These are phyloP conservation scores for Huntiella abstrusa DNA, from an alignment of 2,329 filamentous ascomycete genomes.

Conservation along the genomic window DNA sequence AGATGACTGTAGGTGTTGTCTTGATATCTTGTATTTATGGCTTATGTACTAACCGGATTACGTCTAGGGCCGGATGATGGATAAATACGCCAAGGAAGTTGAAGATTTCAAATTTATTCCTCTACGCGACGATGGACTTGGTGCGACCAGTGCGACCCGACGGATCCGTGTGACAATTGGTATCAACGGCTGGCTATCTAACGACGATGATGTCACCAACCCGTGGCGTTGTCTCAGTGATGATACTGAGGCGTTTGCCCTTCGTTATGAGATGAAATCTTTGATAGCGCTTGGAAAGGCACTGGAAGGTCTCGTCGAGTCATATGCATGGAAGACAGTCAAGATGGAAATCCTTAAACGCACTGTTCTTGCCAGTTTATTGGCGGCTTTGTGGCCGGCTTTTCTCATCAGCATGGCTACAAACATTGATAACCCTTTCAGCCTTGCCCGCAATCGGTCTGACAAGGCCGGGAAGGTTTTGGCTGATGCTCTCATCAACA, in stretches of 20 bases:
- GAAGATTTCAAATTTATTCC: constrained; percentile 68
- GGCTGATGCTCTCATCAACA: constrained; percentile 66
- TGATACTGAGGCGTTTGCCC: constrained; percentile 62
- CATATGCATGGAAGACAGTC: constrained; percentile 55
- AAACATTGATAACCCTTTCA: constrained; percentile 67
- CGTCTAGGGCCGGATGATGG: constrained; percentile 55
- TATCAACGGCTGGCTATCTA: constrained; percentile 69
- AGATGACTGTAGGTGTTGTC: constrained; percentile 33
- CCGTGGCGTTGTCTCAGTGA: constrained; percentile 62
- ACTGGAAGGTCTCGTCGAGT: constrained; percentile 51
- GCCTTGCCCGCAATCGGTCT: constrained; percentile 53
- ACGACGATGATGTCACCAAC: constrained; percentile 53
- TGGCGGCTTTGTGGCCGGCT: constrained; percentile 52
- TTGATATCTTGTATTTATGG: neutral
- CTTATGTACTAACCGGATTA: neutral
- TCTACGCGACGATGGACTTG: constrained; percentile 24
- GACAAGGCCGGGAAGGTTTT: constrained; percentile 66
- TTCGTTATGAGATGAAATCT: constrained; percentile 66
- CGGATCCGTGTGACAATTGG: constrained; percentile 67
- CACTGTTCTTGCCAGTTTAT: constrained; percentile 48
- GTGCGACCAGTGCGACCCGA: neutral
- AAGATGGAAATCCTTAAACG: constrained; percentile 57
- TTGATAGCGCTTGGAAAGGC: constrained; percentile 59
- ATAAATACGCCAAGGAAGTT: constrained; percentile 71
- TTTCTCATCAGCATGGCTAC: constrained; percentile 46